Percentiles rank a stretch among this genome's conserved stretches.
Conservation (phyloP, 169 alveolate genomes). For the Theileria luwenshuni region DNA sequence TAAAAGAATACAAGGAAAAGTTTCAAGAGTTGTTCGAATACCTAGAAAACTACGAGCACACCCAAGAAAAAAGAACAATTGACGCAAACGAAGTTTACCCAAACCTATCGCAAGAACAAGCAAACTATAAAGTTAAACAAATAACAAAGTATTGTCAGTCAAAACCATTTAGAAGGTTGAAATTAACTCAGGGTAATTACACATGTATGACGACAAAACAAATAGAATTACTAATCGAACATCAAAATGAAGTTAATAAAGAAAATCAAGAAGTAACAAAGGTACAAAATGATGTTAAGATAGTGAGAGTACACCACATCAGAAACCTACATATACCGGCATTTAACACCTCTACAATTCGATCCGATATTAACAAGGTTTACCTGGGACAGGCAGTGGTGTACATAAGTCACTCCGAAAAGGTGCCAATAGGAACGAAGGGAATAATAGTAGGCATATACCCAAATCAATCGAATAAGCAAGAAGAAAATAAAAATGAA, state of each 20-base stretch:
- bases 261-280: neutral
- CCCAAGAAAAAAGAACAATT: slow-evolving; percentile 12
- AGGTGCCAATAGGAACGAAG: slow-evolving; percentile 61
- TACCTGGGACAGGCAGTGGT: slow-evolving; percentile 63
- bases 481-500: neutral
- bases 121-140: slow-evolving; percentile 17
- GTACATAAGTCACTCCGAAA: slow-evolving; percentile 49
- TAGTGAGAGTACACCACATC: slow-evolving; percentile 49
- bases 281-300: slow-evolving; percentile 2
- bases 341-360: slow-evolving; percentile 27
- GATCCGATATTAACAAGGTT: slow-evolving; percentile 15
- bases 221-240: neutral
- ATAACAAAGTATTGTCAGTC: slow-evolving; percentile 16
- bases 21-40: slow-evolving; percentile 55
- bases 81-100: slow-evolving; percentile 30
- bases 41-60: slow-evolving; percentile 11
- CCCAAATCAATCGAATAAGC: slow-evolving; percentile 29
- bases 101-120: slow-evolving; percentile 18
- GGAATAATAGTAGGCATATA: slow-evolving; percentile 63
- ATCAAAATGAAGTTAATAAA: slow-evolving; percentile 12
- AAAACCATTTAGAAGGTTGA: slow-evolving; percentile 42
- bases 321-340: slow-evolving; percentile 60
- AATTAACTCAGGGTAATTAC: slow-evolving; percentile 44
- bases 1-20: slow-evolving; percentile 19
- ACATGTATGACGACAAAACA: slow-evolving; percentile 17